Evolutionary conservation across 2,329 filamentous ascomycete genomes (phyloP).

Genomic region (Lizonia empirigonia): DNA sequence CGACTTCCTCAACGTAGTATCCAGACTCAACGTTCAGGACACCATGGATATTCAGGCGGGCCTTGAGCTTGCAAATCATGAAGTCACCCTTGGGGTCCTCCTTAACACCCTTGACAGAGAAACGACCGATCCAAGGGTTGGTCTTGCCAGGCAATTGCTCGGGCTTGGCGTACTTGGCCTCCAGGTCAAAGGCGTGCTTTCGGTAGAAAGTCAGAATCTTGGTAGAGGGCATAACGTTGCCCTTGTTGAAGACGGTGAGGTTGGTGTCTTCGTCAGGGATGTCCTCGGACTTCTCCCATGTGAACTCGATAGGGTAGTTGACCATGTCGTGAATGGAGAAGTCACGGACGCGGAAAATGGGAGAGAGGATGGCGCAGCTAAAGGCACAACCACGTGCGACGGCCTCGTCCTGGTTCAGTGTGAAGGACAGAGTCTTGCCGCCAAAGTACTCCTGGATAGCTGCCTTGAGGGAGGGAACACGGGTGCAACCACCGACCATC

Average conservation of each 20-base stretch:
- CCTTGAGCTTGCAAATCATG: slow-evolving; percentile 99
- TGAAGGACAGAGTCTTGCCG: slow-evolving; percentile 90
- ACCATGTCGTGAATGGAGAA: slow-evolving; percentile 97
- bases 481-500: slow-evolving; percentile 91
- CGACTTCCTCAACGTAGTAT: slow-evolving; percentile 97
- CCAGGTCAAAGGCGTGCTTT: slow-evolving; percentile 95
- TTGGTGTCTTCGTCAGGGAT: slow-evolving; percentile 98
- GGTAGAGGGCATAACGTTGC: slow-evolving; percentile 95
- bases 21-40: slow-evolving; percentile 95
- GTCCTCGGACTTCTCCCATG: slow-evolving; percentile 97
- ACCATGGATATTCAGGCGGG: slow-evolving; percentile 93
- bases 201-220: slow-evolving; percentile 99
- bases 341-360: slow-evolving; percentile 97
- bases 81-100: slow-evolving; percentile 93
- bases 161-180: slow-evolving; percentile 90
- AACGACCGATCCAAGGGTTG: slow-evolving; percentile 94
- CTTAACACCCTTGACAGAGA: slow-evolving; percentile 98
- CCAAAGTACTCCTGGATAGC: slow-evolving; percentile 86
- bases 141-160: slow-evolving; percentile 86
- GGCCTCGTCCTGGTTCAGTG: slow-evolving; percentile 97
- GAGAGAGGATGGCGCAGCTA: slow-evolving; percentile 95
- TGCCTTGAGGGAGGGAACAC: slow-evolving; percentile 91
- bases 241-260: slow-evolving; percentile 95
- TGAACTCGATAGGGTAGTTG: slow-evolving; percentile 97
- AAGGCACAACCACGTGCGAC: slow-evolving; percentile 95